Conservation (phyloP, 495 filamentous ascomycete genomes). For the Thermochaetoides thermophila region DNA sequence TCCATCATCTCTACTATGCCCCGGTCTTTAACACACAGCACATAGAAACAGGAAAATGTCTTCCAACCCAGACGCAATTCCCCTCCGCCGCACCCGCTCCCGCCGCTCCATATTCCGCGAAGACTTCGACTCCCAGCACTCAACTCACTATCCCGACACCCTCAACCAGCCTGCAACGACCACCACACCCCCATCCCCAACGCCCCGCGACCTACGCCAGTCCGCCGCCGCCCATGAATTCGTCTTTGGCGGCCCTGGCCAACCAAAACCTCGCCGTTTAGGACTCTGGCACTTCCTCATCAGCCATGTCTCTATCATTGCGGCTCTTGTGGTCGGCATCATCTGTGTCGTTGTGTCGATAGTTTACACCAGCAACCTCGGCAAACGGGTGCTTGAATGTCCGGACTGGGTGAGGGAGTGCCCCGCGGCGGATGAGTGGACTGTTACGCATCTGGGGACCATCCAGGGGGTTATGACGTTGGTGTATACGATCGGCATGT, state of each 20-base stretch:
- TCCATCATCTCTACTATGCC: no score
- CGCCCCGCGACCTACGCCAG: slow-evolving; percentile 13
- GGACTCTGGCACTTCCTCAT: slow-evolving; percentile 16
- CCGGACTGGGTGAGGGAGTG: slow-evolving; percentile 15
- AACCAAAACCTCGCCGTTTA: slow-evolving; percentile 7
- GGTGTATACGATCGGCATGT: slow-evolving; percentile 15
- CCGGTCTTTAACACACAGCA: no score
- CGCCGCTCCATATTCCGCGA: slow-evolving; percentile 17
- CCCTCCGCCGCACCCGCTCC: slow-evolving; percentile 10
- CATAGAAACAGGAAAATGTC: no score
- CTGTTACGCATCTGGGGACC: slow-evolving; percentile 11
- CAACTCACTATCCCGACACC: not conserved
- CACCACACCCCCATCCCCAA: slow-evolving; percentile 7
- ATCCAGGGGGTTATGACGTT: slow-evolving; percentile 18
- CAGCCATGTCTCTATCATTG: slow-evolving; percentile 13
- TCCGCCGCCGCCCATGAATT: slow-evolving; percentile 19
- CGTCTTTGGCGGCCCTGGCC: slow-evolving; percentile 11
- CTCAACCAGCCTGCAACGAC: not conserved
- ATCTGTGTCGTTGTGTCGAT: slow-evolving; percentile 14
- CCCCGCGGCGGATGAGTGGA: slow-evolving; percentile 10
- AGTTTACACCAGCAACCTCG: slow-evolving; percentile 11
- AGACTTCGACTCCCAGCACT: slow-evolving; percentile 11
- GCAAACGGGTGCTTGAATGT: slow-evolving; percentile 15
- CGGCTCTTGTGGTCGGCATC: slow-evolving; percentile 9
- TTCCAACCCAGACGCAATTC: no score